Evolutionary conservation across 257 asterid genomes (phyloP), one percentile per base, ranked within the genome.

Genomic region (Scutellaria baicalensis): DNA sequence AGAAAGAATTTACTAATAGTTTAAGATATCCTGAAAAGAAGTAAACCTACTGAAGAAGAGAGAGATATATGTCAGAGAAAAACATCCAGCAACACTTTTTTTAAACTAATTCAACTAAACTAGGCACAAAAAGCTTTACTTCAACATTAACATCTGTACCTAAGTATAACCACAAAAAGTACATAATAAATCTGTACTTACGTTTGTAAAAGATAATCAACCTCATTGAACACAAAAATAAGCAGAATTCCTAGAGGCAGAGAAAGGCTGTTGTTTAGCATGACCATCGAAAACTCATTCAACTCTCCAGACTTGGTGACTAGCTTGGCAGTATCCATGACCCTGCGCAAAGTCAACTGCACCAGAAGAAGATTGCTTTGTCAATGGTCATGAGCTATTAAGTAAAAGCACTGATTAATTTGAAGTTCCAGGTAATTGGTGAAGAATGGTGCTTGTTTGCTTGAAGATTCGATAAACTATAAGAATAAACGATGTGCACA

Each of bases 301-400:
- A 90, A 60, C 51, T 85, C 89, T 60, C 98, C 98, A 9, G 98
- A 92, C 78, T 76, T 88, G 0, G 98, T 92, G 49, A 85, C 97
- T 82, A 82, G 96, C 76, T 88, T 92, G 51, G 98, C 97, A 16
- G 95, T 90, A 70, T 92, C 98, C 98, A 92, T 92, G 21, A 90
- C 85, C 82, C 98, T 86, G 63, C 97, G 91, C 72, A 92, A 71
- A 8, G 95, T 92, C 66, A 92, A 78, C 98, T 92, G 88, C 85
- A 81, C 69, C 58, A 60, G 17, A 35, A 75, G 48, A 73, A 57
- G 50, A 40, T 38, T 18, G 20, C 1, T 43, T 35, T 38, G 10
- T 52, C 45, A 50, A 70, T 45, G 3, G 13, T 12, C 45, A 64
- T 65, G 66, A 38, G 59, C n/a, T 48, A 68, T 11, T 33, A 36